Conservation (phyloP, 164 flowering plant species). For the Euptelea pleiosperma region DNA sequence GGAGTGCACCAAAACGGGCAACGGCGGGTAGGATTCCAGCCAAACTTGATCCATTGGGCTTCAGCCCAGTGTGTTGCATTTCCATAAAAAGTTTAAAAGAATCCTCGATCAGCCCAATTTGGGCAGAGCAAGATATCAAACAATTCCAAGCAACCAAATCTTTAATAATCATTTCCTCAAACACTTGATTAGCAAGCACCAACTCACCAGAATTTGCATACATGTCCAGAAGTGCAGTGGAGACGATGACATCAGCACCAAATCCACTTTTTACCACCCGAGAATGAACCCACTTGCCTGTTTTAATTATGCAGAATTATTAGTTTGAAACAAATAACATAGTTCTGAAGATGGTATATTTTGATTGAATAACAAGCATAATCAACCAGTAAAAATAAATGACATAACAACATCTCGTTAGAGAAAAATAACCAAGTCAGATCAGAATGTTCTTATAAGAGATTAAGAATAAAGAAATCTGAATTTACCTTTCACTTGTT, state of each 20-base stretch:
- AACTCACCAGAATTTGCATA: conserved; percentile 13
- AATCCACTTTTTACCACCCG: conserved; percentile 13
- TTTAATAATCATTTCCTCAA: conserved; percentile 11
- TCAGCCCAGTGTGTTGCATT: conserved; percentile 9
- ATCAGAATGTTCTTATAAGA: too few species aligned
- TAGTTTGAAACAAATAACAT: background rate
- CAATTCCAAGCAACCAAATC: conserved; percentile 20
- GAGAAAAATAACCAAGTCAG: too few species aligned
- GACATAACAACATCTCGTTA: too few species aligned
- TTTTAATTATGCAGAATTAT: background rate
- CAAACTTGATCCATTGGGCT: conserved; percentile 13
- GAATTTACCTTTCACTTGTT: too few species aligned
- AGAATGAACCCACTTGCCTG: conserved; percentile 14
- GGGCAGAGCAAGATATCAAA: conserved; percentile 13
- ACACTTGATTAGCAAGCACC: conserved; percentile 2
- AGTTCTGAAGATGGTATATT: background rate
- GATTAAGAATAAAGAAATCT: too few species aligned
- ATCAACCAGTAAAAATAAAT: too few species aligned
- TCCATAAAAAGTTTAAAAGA: conserved; percentile 10
- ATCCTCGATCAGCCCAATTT: conserved; percentile 11
- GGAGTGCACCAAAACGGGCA: conserved; percentile 9
- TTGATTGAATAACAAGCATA: background rate
- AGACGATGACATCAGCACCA: background rate
- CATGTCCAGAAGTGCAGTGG: conserved; percentile 16
- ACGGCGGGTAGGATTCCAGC: conserved; percentile 15